phyloP scores from a whole-genome alignment of 345 rosid species.

The Sapria himalayana region DNA sequence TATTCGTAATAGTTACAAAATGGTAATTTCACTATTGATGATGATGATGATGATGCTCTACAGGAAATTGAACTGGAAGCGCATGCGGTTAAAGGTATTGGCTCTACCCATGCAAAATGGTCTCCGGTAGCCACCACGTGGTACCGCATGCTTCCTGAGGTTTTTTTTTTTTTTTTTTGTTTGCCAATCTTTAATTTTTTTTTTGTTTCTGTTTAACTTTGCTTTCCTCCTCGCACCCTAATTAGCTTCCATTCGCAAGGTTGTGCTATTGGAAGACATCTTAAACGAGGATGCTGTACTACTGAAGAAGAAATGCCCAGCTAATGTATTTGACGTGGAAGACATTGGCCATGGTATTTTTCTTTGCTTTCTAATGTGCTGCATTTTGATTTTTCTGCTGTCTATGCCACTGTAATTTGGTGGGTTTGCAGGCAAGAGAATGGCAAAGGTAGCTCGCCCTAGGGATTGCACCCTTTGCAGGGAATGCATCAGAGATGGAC shows the following conservation, averaged over 20 bases:
- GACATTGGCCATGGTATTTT: slow-evolving; percentile 61
- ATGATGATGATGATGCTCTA: neutral
- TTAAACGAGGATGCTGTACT: slow-evolving; percentile 42
- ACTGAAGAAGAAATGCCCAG: slow-evolving; percentile 50
- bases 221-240: no score
- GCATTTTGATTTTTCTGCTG: neutral
- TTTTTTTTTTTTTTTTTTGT: no score
- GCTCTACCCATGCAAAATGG: slow-evolving; percentile 94
- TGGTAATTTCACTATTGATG: no score
- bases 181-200: no score
- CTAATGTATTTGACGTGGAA: slow-evolving; percentile 75
- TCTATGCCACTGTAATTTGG: no score
- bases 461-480: slow-evolving; percentile 78
- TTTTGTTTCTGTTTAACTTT: no score
- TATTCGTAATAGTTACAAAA: no score
- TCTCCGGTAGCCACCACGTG: slow-evolving; percentile 94
- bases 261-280: slow-evolving; percentile 37
- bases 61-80: slow-evolving; percentile 96
- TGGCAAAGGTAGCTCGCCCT: slow-evolving; percentile 58
- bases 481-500: slow-evolving; percentile 53
- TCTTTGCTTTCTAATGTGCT: neutral
- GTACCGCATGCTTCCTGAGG: slow-evolving; percentile 98
- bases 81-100: slow-evolving; percentile 81
- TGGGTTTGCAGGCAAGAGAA: slow-evolving; percentile 36
- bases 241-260: no score